Conservation (phyloP, 2,329 filamentous ascomycete species). For the Onygena corvina region DNA sequence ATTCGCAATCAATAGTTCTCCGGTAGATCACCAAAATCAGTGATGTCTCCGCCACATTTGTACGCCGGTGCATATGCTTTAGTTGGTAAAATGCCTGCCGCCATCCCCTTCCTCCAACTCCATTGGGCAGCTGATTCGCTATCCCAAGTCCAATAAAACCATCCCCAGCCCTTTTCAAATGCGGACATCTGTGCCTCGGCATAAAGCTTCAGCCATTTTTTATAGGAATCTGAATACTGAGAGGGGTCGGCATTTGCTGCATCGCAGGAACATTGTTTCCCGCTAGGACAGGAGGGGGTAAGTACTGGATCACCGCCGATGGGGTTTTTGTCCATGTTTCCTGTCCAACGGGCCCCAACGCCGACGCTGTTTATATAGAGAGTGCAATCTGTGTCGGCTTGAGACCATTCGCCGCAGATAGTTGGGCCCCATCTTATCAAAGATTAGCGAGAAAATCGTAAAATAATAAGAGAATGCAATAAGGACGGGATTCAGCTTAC, state of each 20-base stretch:
- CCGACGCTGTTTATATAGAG: conserved; percentile 78
- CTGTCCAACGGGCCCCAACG: conserved; percentile 81
- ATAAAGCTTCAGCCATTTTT: conserved; percentile 75
- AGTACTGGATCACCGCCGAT: conserved; percentile 45
- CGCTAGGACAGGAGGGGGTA: conserved; percentile 57
- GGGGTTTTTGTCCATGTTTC: conserved; percentile 56
- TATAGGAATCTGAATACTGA: conserved; percentile 61
- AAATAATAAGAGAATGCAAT: neutral
- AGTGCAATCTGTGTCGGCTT: conserved; percentile 93
- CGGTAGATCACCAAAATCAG: conserved; percentile 34
- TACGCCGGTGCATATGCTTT: conserved; percentile 62
- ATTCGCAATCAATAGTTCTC: conserved; percentile 29
- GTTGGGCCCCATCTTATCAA: conserved; percentile 66
- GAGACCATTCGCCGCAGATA: conserved; percentile 91
- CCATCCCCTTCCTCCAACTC: conserved; percentile 63
- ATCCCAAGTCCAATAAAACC: conserved; percentile 99
- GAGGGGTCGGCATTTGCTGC: conserved; percentile 61
- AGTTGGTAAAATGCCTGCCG: conserved; percentile 64
- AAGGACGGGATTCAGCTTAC: conserved; percentile 21
- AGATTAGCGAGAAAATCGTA: neutral
- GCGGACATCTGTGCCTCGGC: conserved; percentile 92
- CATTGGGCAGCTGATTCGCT: conserved; percentile 78
- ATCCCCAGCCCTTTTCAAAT: conserved; percentile 88
- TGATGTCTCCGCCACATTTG: conserved; percentile 45
- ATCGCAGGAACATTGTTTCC: conserved; percentile 53